Conservation (phyloP, 129 eudicot genomes). For the Smallanthus sonchifolius region DNA sequence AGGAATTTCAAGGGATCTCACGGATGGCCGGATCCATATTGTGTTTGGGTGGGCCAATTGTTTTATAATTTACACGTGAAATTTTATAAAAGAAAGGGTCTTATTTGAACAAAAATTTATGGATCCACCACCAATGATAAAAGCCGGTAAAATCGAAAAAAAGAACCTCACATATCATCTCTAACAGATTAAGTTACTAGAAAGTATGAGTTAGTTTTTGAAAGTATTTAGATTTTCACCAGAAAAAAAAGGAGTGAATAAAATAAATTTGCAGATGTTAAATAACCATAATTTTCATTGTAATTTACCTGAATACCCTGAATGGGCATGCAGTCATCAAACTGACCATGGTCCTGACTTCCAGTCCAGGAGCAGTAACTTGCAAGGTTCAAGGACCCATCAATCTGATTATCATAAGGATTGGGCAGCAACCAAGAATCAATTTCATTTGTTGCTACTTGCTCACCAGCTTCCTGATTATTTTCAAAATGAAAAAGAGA, state of each 20-base stretch:
- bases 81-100: too few species aligned
- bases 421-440: slow-evolving; percentile 27
- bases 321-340: slow-evolving; percentile 6
- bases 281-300: slow-evolving; percentile 8
- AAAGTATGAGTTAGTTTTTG: neutral
- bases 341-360: neutral
- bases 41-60: too few species aligned
- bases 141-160: neutral
- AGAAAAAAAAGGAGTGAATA: slow-evolving; percentile 4
- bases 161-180: neutral
- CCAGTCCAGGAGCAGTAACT: neutral
- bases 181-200: neutral
- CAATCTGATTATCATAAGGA: slow-evolving; percentile 16
- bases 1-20: neutral
- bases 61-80: too few species aligned
- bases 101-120: neutral
- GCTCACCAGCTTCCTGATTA: slow-evolving; percentile 6
- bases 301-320: slow-evolving; percentile 14
- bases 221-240: neutral
- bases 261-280: slow-evolving; percentile 13
- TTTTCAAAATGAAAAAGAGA: neutral
- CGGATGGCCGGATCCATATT: neutral
- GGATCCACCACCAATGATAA: too few species aligned
- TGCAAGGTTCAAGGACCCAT: neutral
- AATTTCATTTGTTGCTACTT: slow-evolving; percentile 15